A percentile compares a stretch with the other conserved stretches of the same genome.
phyloP scores from a whole-genome alignment of 2,329 filamentous ascomycete genomes.

The Aspergillus versicolor region DNA sequence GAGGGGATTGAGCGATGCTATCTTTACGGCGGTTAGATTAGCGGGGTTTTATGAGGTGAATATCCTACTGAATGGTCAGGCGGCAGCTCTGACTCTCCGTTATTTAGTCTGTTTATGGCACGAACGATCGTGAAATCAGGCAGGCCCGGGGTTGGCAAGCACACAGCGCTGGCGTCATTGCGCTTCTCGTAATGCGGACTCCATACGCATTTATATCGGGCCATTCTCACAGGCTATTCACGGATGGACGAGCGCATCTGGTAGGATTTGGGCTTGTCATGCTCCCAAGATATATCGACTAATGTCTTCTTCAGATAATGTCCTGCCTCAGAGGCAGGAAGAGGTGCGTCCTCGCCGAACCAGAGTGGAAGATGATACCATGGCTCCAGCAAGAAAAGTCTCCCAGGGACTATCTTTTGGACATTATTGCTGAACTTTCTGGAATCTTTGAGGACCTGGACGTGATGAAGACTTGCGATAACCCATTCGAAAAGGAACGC shows the following conservation, averaged over 20 bases:
- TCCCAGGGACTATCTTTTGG: conserved; percentile 6
- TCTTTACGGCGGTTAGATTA: conserved; percentile 6
- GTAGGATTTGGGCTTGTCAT: background rate
- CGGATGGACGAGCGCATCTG: conserved; percentile 5
- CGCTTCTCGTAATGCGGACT: background rate
- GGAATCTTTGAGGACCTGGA: conserved; percentile 4
- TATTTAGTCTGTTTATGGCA: background rate
- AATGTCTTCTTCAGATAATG: background rate
- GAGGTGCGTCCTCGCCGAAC: background rate
- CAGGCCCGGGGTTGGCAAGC: conserved; percentile 8
- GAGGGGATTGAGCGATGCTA: background rate
- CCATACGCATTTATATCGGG: conserved; percentile 7
- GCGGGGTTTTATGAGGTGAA: conserved; percentile 7
- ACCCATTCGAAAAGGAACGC: background rate
- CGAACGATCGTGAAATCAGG: background rate
- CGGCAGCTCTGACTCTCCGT: background rate
- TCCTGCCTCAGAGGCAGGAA: conserved; percentile 1
- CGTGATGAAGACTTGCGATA: background rate
- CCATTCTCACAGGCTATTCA: conserved; percentile 3
- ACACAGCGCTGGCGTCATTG: conserved; percentile 5
- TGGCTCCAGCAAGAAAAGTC: conserved; percentile 6
- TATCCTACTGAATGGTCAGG: background rate
- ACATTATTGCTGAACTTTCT: conserved; percentile 5
- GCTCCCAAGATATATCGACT: background rate
- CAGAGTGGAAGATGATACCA: conserved; percentile 5